These are phyloP conservation scores for Rhizoclosmatium globosum DNA, from an alignment of 192 early-diverging fungal species.

Conservation along the genomic window DNA sequence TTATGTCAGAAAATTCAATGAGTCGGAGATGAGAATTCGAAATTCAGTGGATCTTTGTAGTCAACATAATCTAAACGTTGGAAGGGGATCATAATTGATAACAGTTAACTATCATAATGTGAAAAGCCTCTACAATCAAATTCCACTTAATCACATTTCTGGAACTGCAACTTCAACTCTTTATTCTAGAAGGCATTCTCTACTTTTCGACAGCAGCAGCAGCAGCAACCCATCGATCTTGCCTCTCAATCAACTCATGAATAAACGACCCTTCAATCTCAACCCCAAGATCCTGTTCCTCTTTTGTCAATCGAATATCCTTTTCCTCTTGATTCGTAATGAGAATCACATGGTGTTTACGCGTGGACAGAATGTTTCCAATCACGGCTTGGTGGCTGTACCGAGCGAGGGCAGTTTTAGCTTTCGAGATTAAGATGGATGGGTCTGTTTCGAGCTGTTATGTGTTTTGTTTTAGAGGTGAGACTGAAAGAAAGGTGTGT, in stretches of 20 bases:
- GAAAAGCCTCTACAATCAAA: too few relatives aligned
- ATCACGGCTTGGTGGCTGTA: conserved; percentile 99
- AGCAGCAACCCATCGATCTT: conserved; percentile 70
- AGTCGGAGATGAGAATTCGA: too few relatives aligned
- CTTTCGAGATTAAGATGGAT: conserved; percentile 80
- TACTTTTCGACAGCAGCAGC: too few relatives aligned
- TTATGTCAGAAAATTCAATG: too few relatives aligned
- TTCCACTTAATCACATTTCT: too few relatives aligned
- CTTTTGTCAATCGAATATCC: conserved; percentile 54
- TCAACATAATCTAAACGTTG: too few relatives aligned
- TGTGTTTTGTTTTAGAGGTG: not conserved
- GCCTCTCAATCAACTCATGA: conserved; percentile 70
- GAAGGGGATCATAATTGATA: too few relatives aligned
- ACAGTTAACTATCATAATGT: too few relatives aligned
- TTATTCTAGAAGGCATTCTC: too few relatives aligned
- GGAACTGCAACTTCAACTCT: too few relatives aligned
- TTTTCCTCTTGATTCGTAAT: conserved; percentile 52
- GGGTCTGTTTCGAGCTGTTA: conserved; percentile 88
- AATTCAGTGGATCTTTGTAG: too few relatives aligned
- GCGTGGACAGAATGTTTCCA: conserved; percentile 89
- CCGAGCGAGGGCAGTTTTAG: conserved; percentile 74
- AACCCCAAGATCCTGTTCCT: conserved; percentile 59
- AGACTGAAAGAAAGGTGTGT: conserved; percentile 77
- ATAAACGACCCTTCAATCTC: conserved; percentile 82
- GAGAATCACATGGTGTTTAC: conserved; percentile 82